A percentile compares a stretch with the other conserved stretches of the same genome.
These are phyloP conservation scores for Jatropha curcas DNA, from an alignment of 345 rosid species.

Conservation along the genomic window DNA sequence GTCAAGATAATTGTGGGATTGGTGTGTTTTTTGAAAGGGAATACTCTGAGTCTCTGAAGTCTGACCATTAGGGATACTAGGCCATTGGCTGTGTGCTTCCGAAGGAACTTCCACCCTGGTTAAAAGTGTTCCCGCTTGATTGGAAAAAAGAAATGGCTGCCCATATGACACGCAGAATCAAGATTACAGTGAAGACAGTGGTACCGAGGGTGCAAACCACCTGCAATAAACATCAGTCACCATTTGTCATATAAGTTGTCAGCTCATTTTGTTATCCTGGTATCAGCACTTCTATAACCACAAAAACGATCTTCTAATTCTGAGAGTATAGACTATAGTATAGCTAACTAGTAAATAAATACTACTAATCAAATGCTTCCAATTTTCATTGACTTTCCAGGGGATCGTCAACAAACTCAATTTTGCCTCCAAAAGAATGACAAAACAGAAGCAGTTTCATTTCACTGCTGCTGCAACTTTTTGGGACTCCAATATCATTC, in stretches of 20 bases:
- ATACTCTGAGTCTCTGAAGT: neutral
- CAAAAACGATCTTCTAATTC: no score
- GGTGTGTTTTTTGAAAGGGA: neutral
- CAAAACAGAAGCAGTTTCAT: neutral
- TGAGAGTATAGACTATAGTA: neutral
- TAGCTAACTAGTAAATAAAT: no score
- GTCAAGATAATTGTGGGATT: neutral
- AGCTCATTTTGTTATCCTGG: neutral
- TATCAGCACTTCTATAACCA: neutral
- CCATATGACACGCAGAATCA: constrained; percentile 65
- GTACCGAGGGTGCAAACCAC: constrained; percentile 76
- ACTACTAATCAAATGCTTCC: neutral
- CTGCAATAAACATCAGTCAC: constrained; percentile 28
- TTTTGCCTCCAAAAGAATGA: neutral
- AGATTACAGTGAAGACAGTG: constrained; percentile 58
- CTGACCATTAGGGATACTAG: neutral
- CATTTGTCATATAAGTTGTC: neutral
- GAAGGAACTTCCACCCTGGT: constrained; percentile 39
- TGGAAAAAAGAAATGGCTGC: constrained; percentile 61
- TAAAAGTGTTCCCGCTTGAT: constrained; percentile 45
- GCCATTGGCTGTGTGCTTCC: constrained; percentile 34
- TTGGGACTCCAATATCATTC: neutral
- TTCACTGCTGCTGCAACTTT: neutral
- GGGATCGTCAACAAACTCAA: neutral
- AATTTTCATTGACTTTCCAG: neutral